phyloP scores from a whole-genome alignment of 1,284 basidiomycete genomes.

The Malassezia dermatis region DNA sequence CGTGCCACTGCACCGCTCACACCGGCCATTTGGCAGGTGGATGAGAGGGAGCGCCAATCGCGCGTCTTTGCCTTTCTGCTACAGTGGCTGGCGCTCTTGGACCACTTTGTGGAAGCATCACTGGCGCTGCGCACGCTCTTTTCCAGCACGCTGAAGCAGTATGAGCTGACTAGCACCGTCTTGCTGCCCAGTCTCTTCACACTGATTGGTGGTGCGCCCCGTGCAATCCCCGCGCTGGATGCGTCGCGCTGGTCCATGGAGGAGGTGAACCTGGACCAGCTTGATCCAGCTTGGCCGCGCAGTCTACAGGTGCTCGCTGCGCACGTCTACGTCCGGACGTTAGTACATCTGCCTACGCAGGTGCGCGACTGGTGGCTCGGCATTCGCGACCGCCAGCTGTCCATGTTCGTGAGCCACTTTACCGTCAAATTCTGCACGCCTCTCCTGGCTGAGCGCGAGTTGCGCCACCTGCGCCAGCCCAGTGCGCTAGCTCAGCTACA shows the following conservation, averaged over 20 bases:
- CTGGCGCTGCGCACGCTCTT: conserved; percentile 69
- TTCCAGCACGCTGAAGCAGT: conserved; percentile 68
- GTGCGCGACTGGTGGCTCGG: conserved; percentile 68
- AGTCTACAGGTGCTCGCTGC: conserved; percentile 63
- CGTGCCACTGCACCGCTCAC: neutral
- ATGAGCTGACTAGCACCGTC: conserved; percentile 56
- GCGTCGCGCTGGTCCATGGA: conserved; percentile 73
- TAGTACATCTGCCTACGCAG: conserved; percentile 36
- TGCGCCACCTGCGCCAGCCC: conserved; percentile 64
- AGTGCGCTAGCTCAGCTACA: conserved; percentile 58
- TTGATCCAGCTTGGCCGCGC: conserved; percentile 27
- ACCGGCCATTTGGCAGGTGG: neutral
- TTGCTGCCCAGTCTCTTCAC: conserved; percentile 69
- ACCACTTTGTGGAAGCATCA: conserved; percentile 77
- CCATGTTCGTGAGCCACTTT: conserved; percentile 63
- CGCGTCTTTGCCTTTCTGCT: conserved; percentile 55
- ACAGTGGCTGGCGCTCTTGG: conserved; percentile 78
- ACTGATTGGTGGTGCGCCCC: conserved; percentile 52
- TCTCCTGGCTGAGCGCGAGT: conserved; percentile 71
- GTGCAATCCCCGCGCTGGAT: conserved; percentile 57
- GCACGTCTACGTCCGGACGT: conserved; percentile 59
- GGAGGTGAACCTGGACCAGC: conserved; percentile 63
- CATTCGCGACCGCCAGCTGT: conserved; percentile 79
- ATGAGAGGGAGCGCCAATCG: neutral
- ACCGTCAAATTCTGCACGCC: conserved; percentile 84